These are phyloP conservation scores for Eimeria falciformis DNA, from an alignment of 169 alveolate genomes.

Conservation along the genomic window DNA sequence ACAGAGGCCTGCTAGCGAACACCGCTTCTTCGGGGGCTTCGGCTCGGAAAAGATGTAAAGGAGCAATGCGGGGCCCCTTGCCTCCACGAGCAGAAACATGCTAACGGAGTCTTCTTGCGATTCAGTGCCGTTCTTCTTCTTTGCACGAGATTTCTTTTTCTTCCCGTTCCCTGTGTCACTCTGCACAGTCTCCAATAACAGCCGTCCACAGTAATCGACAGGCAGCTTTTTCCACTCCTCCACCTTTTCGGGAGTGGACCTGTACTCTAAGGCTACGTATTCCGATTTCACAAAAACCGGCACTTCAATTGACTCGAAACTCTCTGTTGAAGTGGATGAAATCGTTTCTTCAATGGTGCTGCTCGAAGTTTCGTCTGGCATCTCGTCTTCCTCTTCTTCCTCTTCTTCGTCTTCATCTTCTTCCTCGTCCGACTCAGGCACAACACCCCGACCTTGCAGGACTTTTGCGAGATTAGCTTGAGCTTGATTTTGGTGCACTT, in stretches of 20 bases:
- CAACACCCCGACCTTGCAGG: conserved; percentile 9
- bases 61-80: conserved; percentile 56
- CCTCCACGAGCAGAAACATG: conserved; percentile 60
- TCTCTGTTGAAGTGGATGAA: conserved; percentile 19
- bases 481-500: not conserved
- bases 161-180: not conserved
- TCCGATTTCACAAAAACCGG: conserved; percentile 37
- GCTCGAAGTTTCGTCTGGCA: not conserved
- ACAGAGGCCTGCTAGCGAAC: conserved; percentile 16
- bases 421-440: not conserved
- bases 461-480: conserved; percentile 35
- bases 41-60: conserved; percentile 13
- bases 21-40: not conserved
- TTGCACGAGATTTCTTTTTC: not conserved
- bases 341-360: conserved; percentile 22
- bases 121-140: conserved; percentile 11
- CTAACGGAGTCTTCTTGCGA: not conserved
- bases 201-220: conserved; percentile 63
- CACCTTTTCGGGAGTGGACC: conserved; percentile 15
- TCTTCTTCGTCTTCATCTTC: not conserved
- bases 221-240: conserved; percentile 67
- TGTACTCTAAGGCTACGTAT: conserved; percentile 55
- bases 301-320: conserved; percentile 34
- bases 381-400: conserved; percentile 10
- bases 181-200: conserved; percentile 26